Evolutionary conservation across 2,329 filamentous ascomycete genomes (phyloP).

Genomic region (Cladosporium cucumerinum): DNA sequence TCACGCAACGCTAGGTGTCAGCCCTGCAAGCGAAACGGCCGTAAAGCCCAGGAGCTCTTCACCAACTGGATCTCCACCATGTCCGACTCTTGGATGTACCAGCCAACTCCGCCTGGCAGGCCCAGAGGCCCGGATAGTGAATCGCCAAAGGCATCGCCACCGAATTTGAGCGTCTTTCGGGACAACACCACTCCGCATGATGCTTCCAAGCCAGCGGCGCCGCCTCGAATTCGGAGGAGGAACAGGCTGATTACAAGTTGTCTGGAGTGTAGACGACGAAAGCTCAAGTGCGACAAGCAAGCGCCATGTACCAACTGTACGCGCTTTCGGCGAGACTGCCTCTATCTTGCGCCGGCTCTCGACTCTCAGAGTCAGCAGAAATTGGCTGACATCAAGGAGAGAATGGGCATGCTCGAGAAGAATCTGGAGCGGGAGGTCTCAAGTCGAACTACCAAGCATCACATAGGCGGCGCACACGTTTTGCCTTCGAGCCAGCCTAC

Average conservation of each 20-base stretch:
- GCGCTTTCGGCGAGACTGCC: constrained; percentile 50
- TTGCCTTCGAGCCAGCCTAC: constrained; percentile 15
- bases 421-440: constrained; percentile 67
- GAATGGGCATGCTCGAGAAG: constrained; percentile 68
- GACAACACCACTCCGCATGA: constrained; percentile 14
- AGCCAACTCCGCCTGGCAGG: constrained; percentile 1
- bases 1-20: constrained; percentile 10
- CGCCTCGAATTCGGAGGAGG: constrained; percentile 26
- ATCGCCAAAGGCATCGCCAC: constrained; percentile 5
- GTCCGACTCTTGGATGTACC: constrained; percentile 22
- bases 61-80: constrained; percentile 9
- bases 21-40: constrained; percentile 16
- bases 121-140: neutral
- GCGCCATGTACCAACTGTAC: constrained; percentile 68
- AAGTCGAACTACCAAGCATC: constrained; percentile 35
- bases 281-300: constrained; percentile 73
- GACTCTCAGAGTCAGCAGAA: constrained; percentile 67
- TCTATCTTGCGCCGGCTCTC: constrained; percentile 65
- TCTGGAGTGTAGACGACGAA: constrained; percentile 68
- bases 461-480: constrained; percentile 27
- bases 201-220: constrained; percentile 22
- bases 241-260: constrained; percentile 62
- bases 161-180: constrained; percentile 18
- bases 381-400: constrained; percentile 74
- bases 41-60: constrained; percentile 5